Evolutionary conservation across 345 rosid species (phyloP).

Genomic region (Reutealis trisperma): DNA sequence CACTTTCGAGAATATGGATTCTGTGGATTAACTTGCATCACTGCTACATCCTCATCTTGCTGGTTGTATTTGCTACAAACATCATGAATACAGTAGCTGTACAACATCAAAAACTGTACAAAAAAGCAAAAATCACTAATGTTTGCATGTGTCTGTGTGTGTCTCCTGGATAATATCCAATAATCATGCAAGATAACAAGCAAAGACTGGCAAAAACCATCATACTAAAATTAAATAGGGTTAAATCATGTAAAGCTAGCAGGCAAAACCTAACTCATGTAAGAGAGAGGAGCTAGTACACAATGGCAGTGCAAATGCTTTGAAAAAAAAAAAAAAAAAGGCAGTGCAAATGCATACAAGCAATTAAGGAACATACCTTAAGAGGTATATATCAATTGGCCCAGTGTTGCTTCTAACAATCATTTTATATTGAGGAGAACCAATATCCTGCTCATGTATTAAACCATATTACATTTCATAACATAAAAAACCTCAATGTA

Average conservation of each 20-base stretch:
- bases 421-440: slow-evolving; percentile 57
- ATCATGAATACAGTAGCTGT: slow-evolving; percentile 19
- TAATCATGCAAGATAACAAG: background rate
- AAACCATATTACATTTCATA: background rate
- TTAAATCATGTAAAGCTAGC: background rate
- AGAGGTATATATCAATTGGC: slow-evolving; percentile 63
- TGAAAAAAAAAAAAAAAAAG: no score
- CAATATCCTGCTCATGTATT: slow-evolving; percentile 44
- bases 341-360: background rate
- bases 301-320: background rate
- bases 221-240: background rate
- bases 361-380: slow-evolving; percentile 45
- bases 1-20: slow-evolving; percentile 18
- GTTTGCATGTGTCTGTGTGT: background rate
- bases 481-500: slow-evolving; percentile 4
- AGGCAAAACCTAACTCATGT: background rate
- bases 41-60: slow-evolving; percentile 34
- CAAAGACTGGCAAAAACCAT: background rate
- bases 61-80: slow-evolving; percentile 51
- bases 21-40: slow-evolving; percentile 18
- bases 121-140: background rate
- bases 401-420: slow-evolving; percentile 63
- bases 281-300: background rate
- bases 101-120: background rate
- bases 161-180: background rate